Base-by-base conservation (phyloP, 2,329 filamentous ascomycete species). In the Fusarium sp. region DNA sequence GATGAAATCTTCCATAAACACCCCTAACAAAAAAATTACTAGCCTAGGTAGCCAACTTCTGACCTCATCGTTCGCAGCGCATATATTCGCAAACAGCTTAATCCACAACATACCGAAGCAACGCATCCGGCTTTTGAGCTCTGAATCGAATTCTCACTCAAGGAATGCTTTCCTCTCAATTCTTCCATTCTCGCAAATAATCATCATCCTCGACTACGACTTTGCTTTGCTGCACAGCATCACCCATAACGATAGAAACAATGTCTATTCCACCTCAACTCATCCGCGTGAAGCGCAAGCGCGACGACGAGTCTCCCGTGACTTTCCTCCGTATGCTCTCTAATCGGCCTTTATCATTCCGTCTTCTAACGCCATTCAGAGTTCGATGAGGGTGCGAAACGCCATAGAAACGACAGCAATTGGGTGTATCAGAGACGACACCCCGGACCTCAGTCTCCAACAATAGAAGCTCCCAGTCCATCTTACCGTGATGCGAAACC, bases 201-300 rank as follows among this genome's bases (percentile, higher is more conserved):
- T 50, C 46, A 26, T 50, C 25, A 45, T 39, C n/a, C 7, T 23
- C 14, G 21, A 23, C 12, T 44, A 26, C 14, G 21, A 19, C 12
- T 44, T 39, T n/a, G 14, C 26, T 56, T n/a, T 30, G 21, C 43
- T 31, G 21, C 37, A 19, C 16, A 37, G 42, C n/a, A 42, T 28
- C 45, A 21, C 28, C 37, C 23, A 21, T 21, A 30, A 39, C 48
- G 10, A 16, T n/a, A 48, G 13, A 54, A 51, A 50, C 42, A 51
- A 89, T 89, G 86, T 87, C 86, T 50, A 79, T 87, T 6, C 87
- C 87, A 25, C 87, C 87, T 26, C 84, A 87, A 65, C 79, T 86
- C 50, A 89, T 89, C 77, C 84, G 85, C 60, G 84, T 89, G 69
- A 89, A 89, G 82, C 86, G 87, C 74, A 89, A 89, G 79, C 84